Base-by-base conservation (phyloP, 177 flowering plant species). In the Tripterygium wilfordii region DNA sequence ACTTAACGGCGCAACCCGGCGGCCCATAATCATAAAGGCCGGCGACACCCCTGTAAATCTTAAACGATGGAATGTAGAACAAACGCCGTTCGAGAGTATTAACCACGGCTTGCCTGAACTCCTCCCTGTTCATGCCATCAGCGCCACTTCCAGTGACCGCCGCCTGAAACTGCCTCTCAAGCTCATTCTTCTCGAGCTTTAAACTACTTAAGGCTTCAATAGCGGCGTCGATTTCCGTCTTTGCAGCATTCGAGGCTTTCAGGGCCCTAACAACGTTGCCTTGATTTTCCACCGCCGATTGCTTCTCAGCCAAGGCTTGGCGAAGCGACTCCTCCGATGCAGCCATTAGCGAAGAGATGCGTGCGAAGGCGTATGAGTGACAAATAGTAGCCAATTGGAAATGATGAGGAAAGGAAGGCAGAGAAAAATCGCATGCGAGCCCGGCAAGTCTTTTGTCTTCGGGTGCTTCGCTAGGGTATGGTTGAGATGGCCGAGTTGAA, bases 21-120 rank as follows among this genome's bases (percentile, higher is more conserved):
- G 98, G 98, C 3, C 98, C 98, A 56, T 82, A 92, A 43, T 88
- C 96, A 31, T 79, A 92, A 23, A 92, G 68, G 4, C 98, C 98
- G 29, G 95, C 96, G 19, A 92, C 96, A 15, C 96, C 98, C 1
- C 95, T 44, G 43, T 86, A 89, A 39, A 92, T 92, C 74, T 84
- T 86, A 68, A 92, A 92, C 0, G 96, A 82, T 0, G 94, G 96
- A 23, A 79, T 76, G 57, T 78, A 88, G 52, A 92, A 92, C 23
- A 88, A 46, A 7, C 94, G 79, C 49, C 98, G 67, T 36, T 92
- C 98, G n/a, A 92, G 70, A 0, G 95, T 76, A 48, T 92, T 92
- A 5, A 54, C 74, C 4, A 86, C 91, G 1, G 76, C 58, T 32
- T 73, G 82, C 4, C 96, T 78, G 61, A 88, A 92, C 1, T 71